Base-by-base conservation (phyloP, 768 basidiomycete genomes). In the Pleurotus cornucopiae region DNA sequence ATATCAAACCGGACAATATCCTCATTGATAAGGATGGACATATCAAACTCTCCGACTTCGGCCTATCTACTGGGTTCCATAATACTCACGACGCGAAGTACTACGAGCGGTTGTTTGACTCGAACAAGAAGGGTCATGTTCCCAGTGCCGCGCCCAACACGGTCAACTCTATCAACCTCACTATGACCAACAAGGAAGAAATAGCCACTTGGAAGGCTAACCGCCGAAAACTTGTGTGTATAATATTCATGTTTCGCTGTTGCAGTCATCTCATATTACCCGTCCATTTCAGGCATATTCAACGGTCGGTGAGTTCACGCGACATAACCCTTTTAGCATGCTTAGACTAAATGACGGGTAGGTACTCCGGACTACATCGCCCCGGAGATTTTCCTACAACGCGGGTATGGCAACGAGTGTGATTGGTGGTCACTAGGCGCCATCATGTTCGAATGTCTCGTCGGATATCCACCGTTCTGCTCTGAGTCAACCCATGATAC, bases 351-450 rank as follows among this genome's bases (percentile, higher is more conserved):
- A 5, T n/a, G 18, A 14, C 6, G 39, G 3, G 12, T 40, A 53
- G 51, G 51, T 40, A 98, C 95, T 21, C 95, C 94, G 3, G 96
- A 98, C 70, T 83, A 97, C 70, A 97, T 98, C 63, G 94, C 96
- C 2, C 94, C 95, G 0, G 95, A 98, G 69, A 97, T 98, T 65
- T 98, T 98, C 78, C 71, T 89, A 58, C 93, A 95, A 68, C 88
- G 91, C 67, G 97, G 97, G n/a, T 98, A 98, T 68, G 94, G 92
- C 20, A 92, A 95, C 64, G 95, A 96, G 71, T 98, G 95, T 66
- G 97, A 99, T 70, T 98, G 95, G 94, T 99, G 97, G 97, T 97
- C 95, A 6, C 79, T 98, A 25, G 97, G 97, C 4, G 92, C 94
- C 14, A 98, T 98, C 76, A 95, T 93, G 89, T 99, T 97, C 69